A percentile compares a stretch with the other conserved stretches of the same genome.
Evolutionary conservation across 495 filamentous ascomycete species (phyloP).

Genomic region (Pseudotulostoma volvatum): DNA sequence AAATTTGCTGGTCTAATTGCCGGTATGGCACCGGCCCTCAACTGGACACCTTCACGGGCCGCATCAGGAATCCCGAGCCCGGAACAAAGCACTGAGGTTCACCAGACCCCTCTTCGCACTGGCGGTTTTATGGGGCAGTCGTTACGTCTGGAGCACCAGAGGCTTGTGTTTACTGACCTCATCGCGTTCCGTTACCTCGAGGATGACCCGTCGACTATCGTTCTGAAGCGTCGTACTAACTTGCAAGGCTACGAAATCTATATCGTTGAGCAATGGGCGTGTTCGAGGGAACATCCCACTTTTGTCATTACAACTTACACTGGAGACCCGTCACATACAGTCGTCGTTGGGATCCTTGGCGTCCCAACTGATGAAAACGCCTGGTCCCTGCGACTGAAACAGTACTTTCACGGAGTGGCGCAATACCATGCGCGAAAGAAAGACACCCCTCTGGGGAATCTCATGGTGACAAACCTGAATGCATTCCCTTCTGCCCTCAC

Average conservation of each 20-base stretch:
- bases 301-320: conserved; percentile 90
- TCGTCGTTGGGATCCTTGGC: conserved; percentile 66
- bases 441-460: conserved; percentile 64
- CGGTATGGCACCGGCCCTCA: too few species aligned
- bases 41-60: too few species aligned
- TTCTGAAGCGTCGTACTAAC: conserved; percentile 49
- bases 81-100: conserved; percentile 5
- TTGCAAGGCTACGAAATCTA: conserved; percentile 85
- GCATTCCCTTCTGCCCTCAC: conserved; percentile 80
- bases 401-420: conserved; percentile 77
- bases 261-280: conserved; percentile 95
- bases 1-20: too few species aligned
- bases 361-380: conserved; percentile 64
- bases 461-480: conserved; percentile 90
- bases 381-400: conserved; percentile 62
- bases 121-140: neutral
- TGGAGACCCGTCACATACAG: conserved; percentile 60
- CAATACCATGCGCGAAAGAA: conserved; percentile 66
- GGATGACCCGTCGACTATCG: conserved; percentile 61
- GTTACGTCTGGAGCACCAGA: conserved; percentile 19
- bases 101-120: neutral
- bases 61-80: too few species aligned
- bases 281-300: conserved; percentile 76
- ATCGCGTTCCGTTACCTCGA: conserved; percentile 75
- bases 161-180: conserved; percentile 55